These are phyloP conservation scores for Centella asiatica DNA, from an alignment of 129 eudicot species.

Conservation along the genomic window DNA sequence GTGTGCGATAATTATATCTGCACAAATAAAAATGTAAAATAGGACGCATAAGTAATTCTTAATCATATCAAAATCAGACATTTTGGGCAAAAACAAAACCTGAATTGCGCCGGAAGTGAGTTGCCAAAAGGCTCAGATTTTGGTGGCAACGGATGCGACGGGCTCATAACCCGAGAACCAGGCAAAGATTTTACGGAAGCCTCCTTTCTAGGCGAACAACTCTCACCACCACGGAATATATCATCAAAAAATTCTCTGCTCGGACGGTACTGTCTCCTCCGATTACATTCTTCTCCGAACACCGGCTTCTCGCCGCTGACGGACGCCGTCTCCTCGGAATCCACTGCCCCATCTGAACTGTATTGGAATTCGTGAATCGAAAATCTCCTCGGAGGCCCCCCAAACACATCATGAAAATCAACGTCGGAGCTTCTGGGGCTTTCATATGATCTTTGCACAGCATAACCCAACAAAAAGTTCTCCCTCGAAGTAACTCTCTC, in stretches of 20 bases:
- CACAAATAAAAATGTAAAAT: too few relatives aligned
- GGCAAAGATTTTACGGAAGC: constrained; percentile 26
- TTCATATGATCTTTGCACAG: constrained; percentile 30
- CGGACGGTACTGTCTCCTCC: constrained; percentile 22
- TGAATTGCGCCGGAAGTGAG: constrained; percentile 53
- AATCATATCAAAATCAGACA: not conserved
- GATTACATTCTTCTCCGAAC: constrained; percentile 46
- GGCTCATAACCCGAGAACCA: constrained; percentile 48
- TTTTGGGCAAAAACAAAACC: constrained; percentile 20
- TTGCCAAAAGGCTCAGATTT: constrained; percentile 33
- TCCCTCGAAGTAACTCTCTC: constrained; percentile 36
- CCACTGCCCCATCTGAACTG: constrained; percentile 25
- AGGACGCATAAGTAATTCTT: too few relatives aligned
- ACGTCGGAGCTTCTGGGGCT: constrained; percentile 39
- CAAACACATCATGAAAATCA: constrained; percentile 89
- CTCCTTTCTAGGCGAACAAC: constrained; percentile 46
- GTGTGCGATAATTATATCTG: too few relatives aligned
- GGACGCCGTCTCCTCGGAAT: constrained; percentile 12
- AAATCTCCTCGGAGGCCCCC: constrained; percentile 85
- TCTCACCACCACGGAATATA: constrained; percentile 56
- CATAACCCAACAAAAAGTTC: constrained; percentile 23
- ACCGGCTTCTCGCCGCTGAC: constrained; percentile 56
- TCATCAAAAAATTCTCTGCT: constrained; percentile 65
- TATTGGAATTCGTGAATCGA: constrained; percentile 38
- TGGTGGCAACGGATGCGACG: constrained; percentile 23